A percentile compares a stretch with the other conserved stretches of the same genome.
Conservation (phyloP, 352 stramenopile genomes). For the Globisporangium paddicum region DNA sequence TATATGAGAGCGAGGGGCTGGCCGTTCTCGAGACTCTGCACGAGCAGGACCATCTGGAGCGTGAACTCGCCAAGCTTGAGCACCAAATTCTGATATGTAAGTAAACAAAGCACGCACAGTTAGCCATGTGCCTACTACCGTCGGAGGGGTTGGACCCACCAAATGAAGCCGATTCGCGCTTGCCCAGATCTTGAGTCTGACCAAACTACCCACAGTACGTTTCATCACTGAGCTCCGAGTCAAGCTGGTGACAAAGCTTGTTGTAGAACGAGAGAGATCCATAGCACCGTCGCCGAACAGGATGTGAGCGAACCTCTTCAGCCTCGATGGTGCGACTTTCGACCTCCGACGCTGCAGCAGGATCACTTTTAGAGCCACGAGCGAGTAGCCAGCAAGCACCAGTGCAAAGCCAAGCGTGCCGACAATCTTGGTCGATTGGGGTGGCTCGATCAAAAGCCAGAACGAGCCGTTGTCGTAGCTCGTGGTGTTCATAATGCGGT, state of each 20-base stretch:
- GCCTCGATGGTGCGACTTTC: no score
- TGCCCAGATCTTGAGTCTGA: no score
- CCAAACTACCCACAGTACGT: no score
- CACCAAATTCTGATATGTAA: neutral
- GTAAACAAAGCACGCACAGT: neutral
- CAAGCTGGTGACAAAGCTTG: no score
- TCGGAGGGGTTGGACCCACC: no score
- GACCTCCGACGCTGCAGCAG: neutral
- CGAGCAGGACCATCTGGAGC: neutral
- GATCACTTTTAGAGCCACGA: neutral
- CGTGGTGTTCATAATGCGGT: slow-evolving; percentile 9
- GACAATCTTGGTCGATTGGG: neutral
- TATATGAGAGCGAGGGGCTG: neutral
- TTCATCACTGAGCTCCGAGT: no score
- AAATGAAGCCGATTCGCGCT: no score
- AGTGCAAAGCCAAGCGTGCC: neutral
- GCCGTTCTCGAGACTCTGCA: neutral
- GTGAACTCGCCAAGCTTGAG: neutral
- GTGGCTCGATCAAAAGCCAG: slow-evolving; percentile 17
- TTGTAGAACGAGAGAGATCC: no score
- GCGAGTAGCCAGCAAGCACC: neutral
- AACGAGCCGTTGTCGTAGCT: slow-evolving; percentile 14
- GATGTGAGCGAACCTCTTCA: no score
- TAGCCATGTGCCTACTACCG: neutral
- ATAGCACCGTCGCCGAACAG: no score